Evolutionary conservation across 306 rosid species (phyloP), one percentile per base, ranked within the genome.

Genomic region (Acacia melanoxylon): DNA sequence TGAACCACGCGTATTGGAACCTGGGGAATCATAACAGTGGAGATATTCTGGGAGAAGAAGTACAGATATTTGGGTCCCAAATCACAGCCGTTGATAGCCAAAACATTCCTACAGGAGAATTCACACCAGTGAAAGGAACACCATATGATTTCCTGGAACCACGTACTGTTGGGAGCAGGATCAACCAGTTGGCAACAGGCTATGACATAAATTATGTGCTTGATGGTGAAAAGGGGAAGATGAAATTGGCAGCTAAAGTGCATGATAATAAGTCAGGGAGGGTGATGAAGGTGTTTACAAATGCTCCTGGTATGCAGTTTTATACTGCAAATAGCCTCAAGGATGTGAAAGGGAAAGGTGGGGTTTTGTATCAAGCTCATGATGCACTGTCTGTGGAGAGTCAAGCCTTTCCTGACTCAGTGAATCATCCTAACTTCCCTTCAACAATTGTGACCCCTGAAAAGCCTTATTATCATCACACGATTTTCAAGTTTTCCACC

Each of bases 1-100:
- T 91, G 3, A 91, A 91, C 80, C 99, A 93, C 61, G 83, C 90
- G 1, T 95, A 88, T 46, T 95, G 99, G 99, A 95, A 93, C 90
- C 85, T 95, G 4, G 97, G 97, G 10, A 89, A 91, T 49, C 95
- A 95, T 65, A 86, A 88, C 85, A 88, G 93, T 22, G 98, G 98
- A 16, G 73, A 86, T n/a, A 85, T 95, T 76, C 90, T 95, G 8
- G 81, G 87, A 41, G 90, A 95, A 24, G 46, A 79, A 1, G 44
- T 93, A 14, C 88, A 90, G 49, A 95, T 95, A 46, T 93, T 85
- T 69, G 97, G 90, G 33, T 95, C 98, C 37, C 58, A 88, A 29
- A 87, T 80, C 86, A 93, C 98, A 15, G 29, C 24, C 24, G 90
- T 89, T 9, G 95, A 95, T 71, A 81, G 82, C 44, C 17, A 86